These are phyloP conservation scores for Xylariales sp. DNA, from an alignment of 2,329 filamentous ascomycete genomes.

Conservation along the genomic window DNA sequence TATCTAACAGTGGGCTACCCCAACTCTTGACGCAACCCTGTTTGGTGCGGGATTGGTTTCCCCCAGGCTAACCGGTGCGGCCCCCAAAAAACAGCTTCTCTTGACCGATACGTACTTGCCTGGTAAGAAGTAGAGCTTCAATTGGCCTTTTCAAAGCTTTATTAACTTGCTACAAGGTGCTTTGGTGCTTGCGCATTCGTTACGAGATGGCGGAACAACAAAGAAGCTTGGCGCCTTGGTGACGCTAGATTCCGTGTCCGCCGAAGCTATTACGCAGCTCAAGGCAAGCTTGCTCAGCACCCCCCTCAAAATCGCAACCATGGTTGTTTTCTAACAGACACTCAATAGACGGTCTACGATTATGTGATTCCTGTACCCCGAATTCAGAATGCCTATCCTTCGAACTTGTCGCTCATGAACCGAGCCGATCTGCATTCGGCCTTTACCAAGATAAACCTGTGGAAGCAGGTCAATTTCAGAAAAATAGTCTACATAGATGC, in stretches of 20 bases:
- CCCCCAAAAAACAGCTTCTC: constrained; percentile 82
- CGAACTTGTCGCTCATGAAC: constrained; percentile 88
- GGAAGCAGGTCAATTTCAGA: constrained; percentile 84
- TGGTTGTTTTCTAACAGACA: too few species aligned
- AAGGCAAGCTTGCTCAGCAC: constrained; percentile 47
- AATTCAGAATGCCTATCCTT: constrained; percentile 70
- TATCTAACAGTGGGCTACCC: constrained; percentile 9
- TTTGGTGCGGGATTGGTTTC: too few species aligned
- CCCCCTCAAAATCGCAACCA: too few species aligned
- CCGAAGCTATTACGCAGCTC: constrained; percentile 72
- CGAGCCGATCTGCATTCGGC: constrained; percentile 84
- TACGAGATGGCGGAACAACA: constrained; percentile 82
- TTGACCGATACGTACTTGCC: constrained; percentile 90
- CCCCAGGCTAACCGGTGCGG: too few species aligned
- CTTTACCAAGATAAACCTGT: constrained; percentile 95
- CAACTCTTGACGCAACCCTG: too few species aligned
- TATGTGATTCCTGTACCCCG: constrained; percentile 80
- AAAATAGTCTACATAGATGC: constrained; percentile 94
- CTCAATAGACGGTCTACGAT: constrained; percentile 83
- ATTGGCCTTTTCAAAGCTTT: constrained; percentile 9
- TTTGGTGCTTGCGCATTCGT: constrained; percentile 87
- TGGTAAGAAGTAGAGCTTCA: constrained; percentile 50
- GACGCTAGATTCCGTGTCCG: constrained; percentile 73
- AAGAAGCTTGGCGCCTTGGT: constrained; percentile 84
- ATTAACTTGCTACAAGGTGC: constrained; percentile 58